phyloP scores from a whole-genome alignment of 2,329 filamentous ascomycete genomes.

The Claviceps pazoutovae region DNA sequence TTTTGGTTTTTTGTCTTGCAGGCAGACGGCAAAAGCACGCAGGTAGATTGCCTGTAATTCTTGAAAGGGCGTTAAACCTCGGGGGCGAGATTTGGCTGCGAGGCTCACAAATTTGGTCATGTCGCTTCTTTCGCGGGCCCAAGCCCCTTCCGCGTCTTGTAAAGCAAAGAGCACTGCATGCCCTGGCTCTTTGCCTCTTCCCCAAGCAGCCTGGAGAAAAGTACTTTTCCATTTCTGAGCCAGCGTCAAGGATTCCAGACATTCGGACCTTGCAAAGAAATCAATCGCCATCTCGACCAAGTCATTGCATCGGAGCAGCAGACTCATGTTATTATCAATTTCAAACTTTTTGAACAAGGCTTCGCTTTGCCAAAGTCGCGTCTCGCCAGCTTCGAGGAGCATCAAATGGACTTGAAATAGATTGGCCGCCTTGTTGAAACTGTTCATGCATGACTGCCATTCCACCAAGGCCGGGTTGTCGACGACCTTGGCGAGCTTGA shows the following conservation, averaged over 20 bases:
- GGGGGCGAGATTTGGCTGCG: not conserved
- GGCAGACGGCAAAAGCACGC: not conserved
- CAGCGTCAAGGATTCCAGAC: too few relatives aligned
- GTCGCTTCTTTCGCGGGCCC: constrained; percentile 1
- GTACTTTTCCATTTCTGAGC: not conserved
- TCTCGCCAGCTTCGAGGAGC: not conserved
- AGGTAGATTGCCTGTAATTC: not conserved
- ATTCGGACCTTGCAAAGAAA: too few relatives aligned
- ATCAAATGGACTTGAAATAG: not conserved
- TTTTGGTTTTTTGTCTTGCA: not conserved
- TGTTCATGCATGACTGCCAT: not conserved
- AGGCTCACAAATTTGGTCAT: not conserved
- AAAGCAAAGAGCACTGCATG: not conserved
- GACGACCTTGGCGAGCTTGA: too few relatives aligned
- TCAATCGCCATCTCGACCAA: not conserved
- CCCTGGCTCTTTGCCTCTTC: not conserved
- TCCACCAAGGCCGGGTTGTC: not conserved
- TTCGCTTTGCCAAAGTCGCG: not conserved
- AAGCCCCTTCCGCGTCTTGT: constrained; percentile 1
- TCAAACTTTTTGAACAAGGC: not conserved
- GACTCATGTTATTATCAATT: not conserved
- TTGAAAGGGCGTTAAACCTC: not conserved
- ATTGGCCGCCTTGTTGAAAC: not conserved
- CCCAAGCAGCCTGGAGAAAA: not conserved
- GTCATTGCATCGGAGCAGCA: not conserved